phyloP scores from a whole-genome alignment of 2,329 filamentous ascomycete species.

The Fusarium albosuccineum region DNA sequence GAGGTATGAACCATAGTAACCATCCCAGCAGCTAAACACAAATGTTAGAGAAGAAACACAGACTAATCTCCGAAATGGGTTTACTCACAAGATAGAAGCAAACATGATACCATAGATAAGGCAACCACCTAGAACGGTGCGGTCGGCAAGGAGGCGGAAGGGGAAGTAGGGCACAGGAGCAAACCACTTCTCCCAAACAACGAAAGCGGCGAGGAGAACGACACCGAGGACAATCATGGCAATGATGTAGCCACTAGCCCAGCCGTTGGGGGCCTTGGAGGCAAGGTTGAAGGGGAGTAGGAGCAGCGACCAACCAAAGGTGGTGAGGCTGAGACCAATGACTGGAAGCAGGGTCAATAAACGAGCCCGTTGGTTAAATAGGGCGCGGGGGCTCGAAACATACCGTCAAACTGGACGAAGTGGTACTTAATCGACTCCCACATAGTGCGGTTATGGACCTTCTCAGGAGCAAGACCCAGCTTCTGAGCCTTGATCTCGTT shows the following conservation, averaged over 20 bases:
- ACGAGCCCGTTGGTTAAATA: no score
- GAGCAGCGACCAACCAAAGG: constrained; percentile 64
- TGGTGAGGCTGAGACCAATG: constrained; percentile 65
- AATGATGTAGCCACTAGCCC: constrained; percentile 64
- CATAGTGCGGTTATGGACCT: constrained; percentile 55
- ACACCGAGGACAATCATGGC: constrained; percentile 69
- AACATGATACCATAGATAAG: constrained; percentile 45
- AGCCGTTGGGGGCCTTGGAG: constrained; percentile 56
- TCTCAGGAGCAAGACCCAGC: constrained; percentile 58
- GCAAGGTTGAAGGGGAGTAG: constrained; percentile 73
- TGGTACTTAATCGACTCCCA: constrained; percentile 56
- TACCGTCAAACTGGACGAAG: constrained; percentile 40
- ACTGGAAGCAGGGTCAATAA: constrained; percentile 41
- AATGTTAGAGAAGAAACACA: constrained; percentile 52
- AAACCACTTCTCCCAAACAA: constrained; percentile 68
- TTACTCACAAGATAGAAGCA: no score
- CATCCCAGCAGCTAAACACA: constrained; percentile 56
- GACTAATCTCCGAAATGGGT: no score
- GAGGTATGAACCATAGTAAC: constrained; percentile 64
- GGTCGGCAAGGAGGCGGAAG: constrained; percentile 61
- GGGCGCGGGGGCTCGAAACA: no score
- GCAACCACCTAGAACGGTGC: constrained; percentile 63
- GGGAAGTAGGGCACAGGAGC: constrained; percentile 60
- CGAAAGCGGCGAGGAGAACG: constrained; percentile 62
- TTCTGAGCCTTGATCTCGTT: constrained; percentile 69